A percentile compares a stretch with the other conserved stretches of the same genome.
These are phyloP conservation scores for Astragalus glycyphyllos DNA, from an alignment of 306 rosid genomes.

Conservation along the genomic window DNA sequence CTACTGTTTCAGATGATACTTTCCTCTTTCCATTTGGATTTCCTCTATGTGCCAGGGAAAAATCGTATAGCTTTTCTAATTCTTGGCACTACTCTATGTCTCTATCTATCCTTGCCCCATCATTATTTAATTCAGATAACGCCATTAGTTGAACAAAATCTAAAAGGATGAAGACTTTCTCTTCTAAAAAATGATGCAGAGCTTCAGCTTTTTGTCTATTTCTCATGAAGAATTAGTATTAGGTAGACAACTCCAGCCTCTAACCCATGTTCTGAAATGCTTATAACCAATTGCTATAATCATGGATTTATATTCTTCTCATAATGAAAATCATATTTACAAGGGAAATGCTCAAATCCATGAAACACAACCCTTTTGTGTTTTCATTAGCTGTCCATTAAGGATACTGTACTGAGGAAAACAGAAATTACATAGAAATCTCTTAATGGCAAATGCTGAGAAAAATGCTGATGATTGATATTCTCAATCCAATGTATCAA, in stretches of 20 bases:
- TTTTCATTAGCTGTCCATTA: slow-evolving; percentile 4
- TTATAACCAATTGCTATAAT: background rate
- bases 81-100: too few species aligned
- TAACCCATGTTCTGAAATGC: background rate
- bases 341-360: slow-evolving; percentile 21
- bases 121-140: too few species aligned
- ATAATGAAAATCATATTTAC: slow-evolving; percentile 9
- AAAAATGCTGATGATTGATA: slow-evolving; percentile 20
- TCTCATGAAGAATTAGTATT: slow-evolving; percentile 16
- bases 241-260: background rate
- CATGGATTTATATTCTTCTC: slow-evolving; percentile 23
- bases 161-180: slow-evolving; percentile 1
- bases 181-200: background rate
- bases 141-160: too few species aligned
- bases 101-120: too few species aligned
- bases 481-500: slow-evolving; percentile 30
- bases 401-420: slow-evolving; percentile 5
- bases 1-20: too few species aligned
- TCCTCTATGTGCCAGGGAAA: too few species aligned
- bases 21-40: too few species aligned
- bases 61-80: too few species aligned
- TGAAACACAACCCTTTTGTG: slow-evolving; percentile 7
- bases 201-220: slow-evolving; percentile 14
- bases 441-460: slow-evolving; percentile 22
- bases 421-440: slow-evolving; percentile 4